Conservation (phyloP, 148 eudicot species). For the Rheum nobile region DNA sequence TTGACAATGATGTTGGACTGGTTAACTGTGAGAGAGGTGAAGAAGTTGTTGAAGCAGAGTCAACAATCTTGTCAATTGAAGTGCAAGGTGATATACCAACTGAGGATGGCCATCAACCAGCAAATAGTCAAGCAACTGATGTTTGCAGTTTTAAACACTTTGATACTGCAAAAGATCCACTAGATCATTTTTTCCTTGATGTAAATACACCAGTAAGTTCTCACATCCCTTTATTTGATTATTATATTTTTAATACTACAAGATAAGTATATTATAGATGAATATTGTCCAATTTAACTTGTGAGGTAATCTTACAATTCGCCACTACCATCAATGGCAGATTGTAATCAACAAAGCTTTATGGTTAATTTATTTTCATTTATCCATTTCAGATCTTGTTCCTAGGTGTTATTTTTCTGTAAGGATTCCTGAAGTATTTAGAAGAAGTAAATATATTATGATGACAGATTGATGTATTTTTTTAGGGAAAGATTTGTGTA, state of each 20-base stretch:
- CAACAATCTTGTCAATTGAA: constrained; percentile 19
- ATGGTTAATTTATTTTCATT: background rate
- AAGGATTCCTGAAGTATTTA: background rate
- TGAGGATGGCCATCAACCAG: constrained; percentile 14
- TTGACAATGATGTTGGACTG: constrained; percentile 19
- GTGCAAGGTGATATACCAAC: constrained; percentile 24
- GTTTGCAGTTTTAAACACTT: constrained; percentile 60
- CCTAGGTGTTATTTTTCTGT: background rate
- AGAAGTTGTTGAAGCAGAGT: constrained; percentile 19
- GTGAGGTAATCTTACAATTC: background rate
- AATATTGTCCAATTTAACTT: background rate
- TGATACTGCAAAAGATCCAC: constrained; percentile 80
- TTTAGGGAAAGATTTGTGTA: background rate
- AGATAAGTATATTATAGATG: background rate
- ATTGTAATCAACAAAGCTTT: background rate
- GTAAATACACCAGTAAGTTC: constrained; percentile 39
- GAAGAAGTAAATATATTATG: background rate
- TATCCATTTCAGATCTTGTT: background rate
- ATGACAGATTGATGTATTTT: background rate
- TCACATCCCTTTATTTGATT: background rate
- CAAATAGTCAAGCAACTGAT: constrained; percentile 15
- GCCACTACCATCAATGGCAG: background rate
- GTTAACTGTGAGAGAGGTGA: constrained; percentile 19
- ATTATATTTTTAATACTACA: background rate
- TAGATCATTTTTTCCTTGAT: constrained; percentile 66